Evolutionary conservation across 495 filamentous ascomycete species (phyloP), one percentile per base, ranked within the genome.

Genomic region (Daldinia caldariorum): DNA sequence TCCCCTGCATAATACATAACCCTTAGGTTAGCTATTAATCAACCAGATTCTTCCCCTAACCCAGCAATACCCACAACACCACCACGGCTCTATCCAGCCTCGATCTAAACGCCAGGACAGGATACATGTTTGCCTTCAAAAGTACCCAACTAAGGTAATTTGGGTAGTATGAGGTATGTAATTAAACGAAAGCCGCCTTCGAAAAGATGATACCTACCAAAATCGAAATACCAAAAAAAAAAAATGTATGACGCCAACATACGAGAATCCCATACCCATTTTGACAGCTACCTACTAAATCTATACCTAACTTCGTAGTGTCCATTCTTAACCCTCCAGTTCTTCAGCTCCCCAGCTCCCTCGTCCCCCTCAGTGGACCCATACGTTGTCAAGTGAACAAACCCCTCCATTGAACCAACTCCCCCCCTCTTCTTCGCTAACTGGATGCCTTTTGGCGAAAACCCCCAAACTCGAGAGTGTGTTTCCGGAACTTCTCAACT

Each of bases 201-300:
- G 34, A 35, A 35, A 10, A 35, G 1, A 10, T 35, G n/a, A n/a
- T n/a, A n/a, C n/a, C n/a, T n/a, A n/a, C n/a, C 34, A 3, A 26
- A 26, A 26, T 26, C 26, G 26, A 26, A 26, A 26, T 26, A 26
- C 26, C 1, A 1, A 26, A 26, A 26, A 1, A 26, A 26, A 1
- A 35, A 53, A 70, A 62, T 66, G 61, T 71, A 71, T 71, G 68
- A 71, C 68, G 68, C 51, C 57, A 66, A 66, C 58, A 71, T 66
- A 53, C 18, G 43, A 43, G 31, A 37, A 51, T 38, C 45, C 22
- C 29, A 3, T 12, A 41, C 47, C 13, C 50, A 16, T 50, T 50
- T 31, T 5, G 29, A 45, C 50, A n/a, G n/a, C n/a, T n/a, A n/a
- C n/a, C n/a, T n/a, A n/a, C n/a, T n/a, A 29, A 32, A 29, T 56